phyloP scores from a whole-genome alignment of 108 stramenopile species.

The Nitzschia putrida region DNA sequence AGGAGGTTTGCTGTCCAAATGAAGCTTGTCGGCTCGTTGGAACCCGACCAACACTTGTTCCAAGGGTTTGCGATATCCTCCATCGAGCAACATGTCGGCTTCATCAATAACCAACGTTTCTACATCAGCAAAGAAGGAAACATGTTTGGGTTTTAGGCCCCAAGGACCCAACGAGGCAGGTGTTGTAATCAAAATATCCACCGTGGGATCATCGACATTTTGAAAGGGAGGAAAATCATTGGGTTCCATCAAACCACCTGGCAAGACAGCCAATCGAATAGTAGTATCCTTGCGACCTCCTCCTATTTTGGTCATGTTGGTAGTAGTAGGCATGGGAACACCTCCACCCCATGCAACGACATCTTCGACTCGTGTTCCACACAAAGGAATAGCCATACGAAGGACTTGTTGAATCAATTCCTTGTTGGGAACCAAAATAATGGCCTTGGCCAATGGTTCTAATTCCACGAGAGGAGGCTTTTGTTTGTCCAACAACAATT shows the following conservation, averaged over 20 bases:
- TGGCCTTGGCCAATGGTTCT: constrained; percentile 66
- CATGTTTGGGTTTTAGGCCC: constrained; percentile 79
- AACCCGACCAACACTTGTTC: constrained; percentile 92
- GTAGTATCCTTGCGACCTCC: constrained; percentile 42
- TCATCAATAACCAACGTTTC: constrained; percentile 90
- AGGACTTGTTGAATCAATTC: constrained; percentile 86
- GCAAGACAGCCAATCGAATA: constrained; percentile 74
- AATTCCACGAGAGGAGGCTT: constrained; percentile 3
- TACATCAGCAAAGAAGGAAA: constrained; percentile 89
- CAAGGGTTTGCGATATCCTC: constrained; percentile 84
- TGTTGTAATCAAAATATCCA: constrained; percentile 92
- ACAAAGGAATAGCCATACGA: constrained; percentile 75
- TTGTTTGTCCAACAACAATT: constrained; percentile 62
- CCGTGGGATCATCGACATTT: constrained; percentile 58
- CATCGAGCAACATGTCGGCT: constrained; percentile 97
- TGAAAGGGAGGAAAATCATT: constrained; percentile 83
- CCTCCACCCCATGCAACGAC: constrained; percentile 41
- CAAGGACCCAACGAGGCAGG: constrained; percentile 92
- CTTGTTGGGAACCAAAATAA: constrained; percentile 89
- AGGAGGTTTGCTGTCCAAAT: constrained; percentile 29
- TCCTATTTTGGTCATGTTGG: constrained; percentile 4
- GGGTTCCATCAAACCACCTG: constrained; percentile 73
- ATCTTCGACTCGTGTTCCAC: constrained; percentile 45
- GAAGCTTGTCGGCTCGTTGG: constrained; percentile 73
- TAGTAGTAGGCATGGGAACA: constrained; percentile 20